Percentiles rank a stretch among this genome's conserved stretches.
Conservation (phyloP, 352 stramenopile species). For the Globisporangium yorkense region DNA sequence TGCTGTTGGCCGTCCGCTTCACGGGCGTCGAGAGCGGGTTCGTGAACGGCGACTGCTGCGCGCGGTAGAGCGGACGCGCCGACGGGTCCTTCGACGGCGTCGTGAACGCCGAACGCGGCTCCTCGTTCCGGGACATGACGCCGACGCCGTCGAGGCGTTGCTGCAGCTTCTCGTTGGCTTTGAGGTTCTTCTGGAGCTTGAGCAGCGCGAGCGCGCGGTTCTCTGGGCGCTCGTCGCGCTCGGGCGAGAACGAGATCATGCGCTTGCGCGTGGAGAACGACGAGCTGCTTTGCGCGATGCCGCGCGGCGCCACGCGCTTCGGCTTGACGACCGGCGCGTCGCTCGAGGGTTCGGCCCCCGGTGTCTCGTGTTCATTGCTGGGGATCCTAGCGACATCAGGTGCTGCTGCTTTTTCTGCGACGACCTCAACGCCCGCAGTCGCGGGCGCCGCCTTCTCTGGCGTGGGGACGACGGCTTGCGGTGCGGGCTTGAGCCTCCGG, state of each 20-base stretch:
- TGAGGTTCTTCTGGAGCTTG: slow-evolving; percentile 68
- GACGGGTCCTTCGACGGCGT: slow-evolving; percentile 11
- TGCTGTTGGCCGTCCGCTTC: neutral
- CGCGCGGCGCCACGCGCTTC: slow-evolving; percentile 24
- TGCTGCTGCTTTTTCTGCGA: neutral
- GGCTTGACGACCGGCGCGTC: slow-evolving; percentile 2
- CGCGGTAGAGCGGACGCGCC: neutral
- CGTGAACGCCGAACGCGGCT: slow-evolving; percentile 11
- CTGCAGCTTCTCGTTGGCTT: slow-evolving; percentile 63
- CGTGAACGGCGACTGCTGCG: slow-evolving; percentile 7
- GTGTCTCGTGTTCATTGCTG: neutral
- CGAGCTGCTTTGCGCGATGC: slow-evolving; percentile 70
- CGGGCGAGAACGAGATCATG: slow-evolving; percentile 79
- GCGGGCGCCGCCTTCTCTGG: slow-evolving; percentile 21
- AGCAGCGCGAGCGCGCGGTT: slow-evolving; percentile 45
- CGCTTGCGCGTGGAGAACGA: slow-evolving; percentile 59
- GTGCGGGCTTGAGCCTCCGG: slow-evolving; percentile 9
- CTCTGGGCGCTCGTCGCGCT: slow-evolving; percentile 45
- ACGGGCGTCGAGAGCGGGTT: neutral
- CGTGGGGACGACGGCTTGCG: slow-evolving; percentile 19
- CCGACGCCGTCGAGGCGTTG: slow-evolving; percentile 41
- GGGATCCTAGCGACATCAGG: neutral
- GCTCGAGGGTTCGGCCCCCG: slow-evolving; percentile 1
- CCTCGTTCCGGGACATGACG: slow-evolving; percentile 9
- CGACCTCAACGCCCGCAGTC: slow-evolving; percentile 6